Evolutionary conservation across 148 eudicot genomes (phyloP).

Genomic region (Beta vulgaris): DNA sequence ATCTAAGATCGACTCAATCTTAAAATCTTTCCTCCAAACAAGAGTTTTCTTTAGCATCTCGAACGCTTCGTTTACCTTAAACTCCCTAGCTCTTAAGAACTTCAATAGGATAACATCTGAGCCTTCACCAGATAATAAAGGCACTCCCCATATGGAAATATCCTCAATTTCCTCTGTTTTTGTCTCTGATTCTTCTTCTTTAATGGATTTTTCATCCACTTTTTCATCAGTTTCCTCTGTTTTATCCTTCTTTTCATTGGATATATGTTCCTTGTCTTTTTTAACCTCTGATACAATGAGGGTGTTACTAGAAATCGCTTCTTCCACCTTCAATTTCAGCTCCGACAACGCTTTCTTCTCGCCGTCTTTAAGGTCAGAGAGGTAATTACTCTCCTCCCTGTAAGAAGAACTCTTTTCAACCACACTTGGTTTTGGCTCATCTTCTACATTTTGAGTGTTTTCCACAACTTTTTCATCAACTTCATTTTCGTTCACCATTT

Average conservation of each 20-base stretch:
- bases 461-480: conserved; percentile 14
- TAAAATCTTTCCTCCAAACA: conserved; percentile 52
- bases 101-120: conserved; percentile 52
- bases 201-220: conserved; percentile 1
- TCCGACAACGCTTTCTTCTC: conserved; percentile 55
- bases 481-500: conserved; percentile 17
- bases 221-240: conserved; percentile 4
- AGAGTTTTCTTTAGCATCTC: conserved; percentile 61
- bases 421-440: conserved; percentile 18
- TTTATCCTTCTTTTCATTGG: too few species aligned
- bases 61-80: conserved; percentile 50
- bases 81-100: conserved; percentile 64
- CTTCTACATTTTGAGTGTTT: conserved; percentile 17
- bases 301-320: conserved; percentile 41
- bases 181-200: conserved; percentile 7
- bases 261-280: conserved; percentile 12
- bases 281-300: conserved; percentile 27
- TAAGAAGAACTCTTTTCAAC: conserved; percentile 51
- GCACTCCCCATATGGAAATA: conserved; percentile 56
- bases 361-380: conserved; percentile 49
- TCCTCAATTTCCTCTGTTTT: conserved; percentile 19
- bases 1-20: conserved; percentile 37
- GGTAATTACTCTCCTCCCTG: conserved; percentile 60
- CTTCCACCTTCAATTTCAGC: conserved; percentile 48
- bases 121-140: conserved; percentile 45